A percentile compares a stretch with the other conserved stretches of the same genome.
Evolutionary conservation across 1,284 basidiomycete genomes (phyloP).

Genomic region (Phellopilus nigrolimitatus): DNA sequence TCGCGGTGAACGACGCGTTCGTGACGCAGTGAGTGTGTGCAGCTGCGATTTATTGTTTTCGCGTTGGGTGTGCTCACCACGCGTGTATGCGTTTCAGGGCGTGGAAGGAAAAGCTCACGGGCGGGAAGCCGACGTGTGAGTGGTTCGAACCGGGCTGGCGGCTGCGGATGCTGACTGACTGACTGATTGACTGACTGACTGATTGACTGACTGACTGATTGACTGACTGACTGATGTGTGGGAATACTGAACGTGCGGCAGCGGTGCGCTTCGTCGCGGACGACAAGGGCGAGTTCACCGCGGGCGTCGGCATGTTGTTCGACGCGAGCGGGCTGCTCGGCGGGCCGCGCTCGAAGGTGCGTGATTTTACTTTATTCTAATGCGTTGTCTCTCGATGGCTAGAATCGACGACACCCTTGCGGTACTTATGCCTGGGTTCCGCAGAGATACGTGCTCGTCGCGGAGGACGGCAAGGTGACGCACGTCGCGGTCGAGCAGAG

Average conservation of each 20-base stretch:
- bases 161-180: neutral
- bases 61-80: slow-evolving; percentile 11
- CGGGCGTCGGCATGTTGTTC: slow-evolving; percentile 57
- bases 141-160: slow-evolving; percentile 16
- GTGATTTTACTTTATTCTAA: neutral
- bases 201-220: no score
- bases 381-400: neutral
- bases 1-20: slow-evolving; percentile 71
- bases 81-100: slow-evolving; percentile 38
- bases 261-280: slow-evolving; percentile 65
- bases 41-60: neutral
- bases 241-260: no score
- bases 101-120: slow-evolving; percentile 65
- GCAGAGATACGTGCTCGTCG: slow-evolving; percentile 24
- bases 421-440: neutral
- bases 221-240: neutral
- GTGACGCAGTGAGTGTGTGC: slow-evolving; percentile 45
- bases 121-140: slow-evolving; percentile 44
- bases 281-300: slow-evolving; percentile 54
- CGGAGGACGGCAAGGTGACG: slow-evolving; percentile 34
- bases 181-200: no score
- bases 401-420: no score
- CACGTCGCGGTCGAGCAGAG: slow-evolving; percentile 33
- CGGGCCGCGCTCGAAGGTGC: slow-evolving; percentile 60
- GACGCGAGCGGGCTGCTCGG: slow-evolving; percentile 62